Evolutionary conservation across 2,329 filamentous ascomycete genomes (phyloP), one percentile per base, ranked within the genome.

Genomic region (Diaporthe batatas): DNA sequence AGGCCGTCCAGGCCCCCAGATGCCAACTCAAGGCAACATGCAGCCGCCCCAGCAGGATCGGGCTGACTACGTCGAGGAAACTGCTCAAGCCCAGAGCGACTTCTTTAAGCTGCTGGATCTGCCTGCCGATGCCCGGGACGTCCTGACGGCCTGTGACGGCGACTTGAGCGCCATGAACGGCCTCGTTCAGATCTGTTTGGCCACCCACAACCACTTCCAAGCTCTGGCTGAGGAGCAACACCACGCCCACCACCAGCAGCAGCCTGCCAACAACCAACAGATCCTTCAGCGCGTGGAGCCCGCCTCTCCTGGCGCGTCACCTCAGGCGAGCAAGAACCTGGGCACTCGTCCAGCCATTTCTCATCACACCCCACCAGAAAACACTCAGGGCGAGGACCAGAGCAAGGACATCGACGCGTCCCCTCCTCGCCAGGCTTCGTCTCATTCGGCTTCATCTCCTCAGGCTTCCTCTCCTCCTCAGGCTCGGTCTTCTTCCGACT

Each of bases 11-110:
- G 14, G 25, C 14, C 8, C 51, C 5, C 14, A 16, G 2, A 32
- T 8, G 51, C 51, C 14, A 12, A 7, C 10, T 10, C 14, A 32
- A 1, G 51, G 5, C 16, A 16, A 32, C 6, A 6, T 18, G 29
- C 29, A 55, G 53, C 16, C 1, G 29, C 7, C 10, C 12, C 53
- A 34, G 53, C 53, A 11, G 16, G 7, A 18, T 5, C 18, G 23
- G 21, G 8, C 4, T 23, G 7, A 11, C 0, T 21, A 11, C 8
- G 7, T n/a, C 4, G 8, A 5, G 2, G 0, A 11, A 8, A 3
- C 8, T 11, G 18, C 21, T 49, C 21, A 1, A n/a, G 21, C 44
- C 10, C 44, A n/a, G 14, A 47, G 2, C 7, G 18, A 47, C 42
- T 21, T 47, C 39, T 42, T 47, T 47, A 6, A 18, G 7, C 3